phyloP scores from a whole-genome alignment of 208 protist species.

The Endotrypanum monterogeii region DNA sequence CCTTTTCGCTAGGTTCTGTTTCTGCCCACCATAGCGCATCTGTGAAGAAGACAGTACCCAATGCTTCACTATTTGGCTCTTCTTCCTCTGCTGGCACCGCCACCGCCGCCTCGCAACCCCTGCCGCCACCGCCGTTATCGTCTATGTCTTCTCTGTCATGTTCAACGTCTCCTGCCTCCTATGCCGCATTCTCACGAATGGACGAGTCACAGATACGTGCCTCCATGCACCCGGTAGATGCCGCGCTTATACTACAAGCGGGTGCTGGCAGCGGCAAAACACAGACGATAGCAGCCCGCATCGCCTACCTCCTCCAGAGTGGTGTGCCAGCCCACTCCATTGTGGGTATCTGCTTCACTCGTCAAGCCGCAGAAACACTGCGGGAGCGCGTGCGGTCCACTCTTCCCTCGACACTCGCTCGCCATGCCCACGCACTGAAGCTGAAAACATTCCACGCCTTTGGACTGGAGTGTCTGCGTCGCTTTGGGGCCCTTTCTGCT shows the following conservation, averaged over 20 bases:
- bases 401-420: conserved; percentile 30
- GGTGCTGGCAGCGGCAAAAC: conserved; percentile 91
- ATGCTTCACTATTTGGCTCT: neutral
- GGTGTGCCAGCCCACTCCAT: conserved; percentile 64
- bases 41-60: neutral
- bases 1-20: neutral
- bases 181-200: conserved; percentile 17
- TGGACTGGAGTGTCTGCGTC: conserved; percentile 79
- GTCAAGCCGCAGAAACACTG: conserved; percentile 78
- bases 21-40: neutral
- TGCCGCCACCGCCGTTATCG: neutral
- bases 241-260: conserved; percentile 67
- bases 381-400: conserved; percentile 58
- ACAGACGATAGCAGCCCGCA: conserved; percentile 82
- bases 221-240: conserved; percentile 39
- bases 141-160: neutral
- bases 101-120: neutral
- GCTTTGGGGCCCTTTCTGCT: conserved; percentile 48
- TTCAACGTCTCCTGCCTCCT: neutral
- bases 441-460: conserved; percentile 89
- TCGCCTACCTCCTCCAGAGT: conserved; percentile 58
- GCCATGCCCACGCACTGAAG: conserved; percentile 44
- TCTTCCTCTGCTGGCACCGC: neutral
- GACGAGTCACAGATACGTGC: conserved; percentile 64
- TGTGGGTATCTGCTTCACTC: conserved; percentile 87